Evolutionary conservation across 129 eudicot species (phyloP), one percentile per base, ranked within the genome.

Genomic region (Flaveria linearis): DNA sequence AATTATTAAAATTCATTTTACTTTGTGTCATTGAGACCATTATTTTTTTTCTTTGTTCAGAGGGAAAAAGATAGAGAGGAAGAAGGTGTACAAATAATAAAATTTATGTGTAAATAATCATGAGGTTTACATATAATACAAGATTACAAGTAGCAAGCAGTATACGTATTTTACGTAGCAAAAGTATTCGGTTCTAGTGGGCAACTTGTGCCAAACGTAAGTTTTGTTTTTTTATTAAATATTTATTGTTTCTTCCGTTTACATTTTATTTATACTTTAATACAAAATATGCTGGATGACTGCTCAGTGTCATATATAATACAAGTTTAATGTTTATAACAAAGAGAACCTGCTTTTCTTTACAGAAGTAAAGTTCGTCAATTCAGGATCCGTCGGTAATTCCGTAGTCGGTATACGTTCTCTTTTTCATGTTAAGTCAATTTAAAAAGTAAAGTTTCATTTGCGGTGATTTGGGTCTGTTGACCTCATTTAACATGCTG

Each of bases 141-240:
- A 25, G 26, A n/a, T n/a, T n/a, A n/a, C n/a, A n/a, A 73, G 77
- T 56, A 73, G 68, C 77, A 9, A 56, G 41, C 36, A 56, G 33
- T 18, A 73, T 57, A 39, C 39, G 57, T 61, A 5, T 72, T 43
- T 26, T 56, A 73, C 42, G 28, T 61, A 25, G 45, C 25, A 9
- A 43, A 6, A 64, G 13, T 8, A 65, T 51, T 45, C 51, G 51
- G 20, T 64, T 30, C 78, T 67, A 62, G 61, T 53, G 47, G 74
- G 13, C 68, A 77, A 68, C 68, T 76, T 76, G 81, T 52, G 70
- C 16, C 9, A 77, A 41, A 39, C 47, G 75, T 68, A 77, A 39
- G 74, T 23, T 26, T 51, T 76, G 65, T 15, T 23, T 67, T 23
- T 41, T 42, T 0, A 36, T 41, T 8, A 36, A 20, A 12, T 9